phyloP scores from a whole-genome alignment of 2,329 filamentous ascomycete genomes.

The Sphaerostilbella broomeana region DNA sequence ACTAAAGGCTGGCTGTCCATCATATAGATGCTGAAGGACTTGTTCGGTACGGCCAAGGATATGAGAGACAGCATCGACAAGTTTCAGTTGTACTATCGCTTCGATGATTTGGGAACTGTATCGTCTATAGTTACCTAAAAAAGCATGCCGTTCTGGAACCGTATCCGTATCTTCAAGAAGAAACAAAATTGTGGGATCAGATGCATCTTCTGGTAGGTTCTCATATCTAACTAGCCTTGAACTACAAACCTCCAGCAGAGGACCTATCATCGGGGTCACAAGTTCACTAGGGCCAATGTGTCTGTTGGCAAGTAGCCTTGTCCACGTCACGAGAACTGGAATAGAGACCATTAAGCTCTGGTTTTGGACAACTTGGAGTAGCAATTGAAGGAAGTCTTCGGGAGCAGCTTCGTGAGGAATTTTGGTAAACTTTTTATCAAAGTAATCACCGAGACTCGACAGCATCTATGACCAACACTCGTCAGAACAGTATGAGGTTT shows the following conservation, averaged over 20 bases:
- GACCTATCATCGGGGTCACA: constrained; percentile 59
- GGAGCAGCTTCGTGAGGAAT: constrained; percentile 60
- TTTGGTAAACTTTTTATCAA: constrained; percentile 67
- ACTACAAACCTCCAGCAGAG: constrained; percentile 76
- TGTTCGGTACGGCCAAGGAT: constrained; percentile 75
- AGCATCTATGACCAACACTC: constrained; percentile 54
- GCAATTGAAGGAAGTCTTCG: constrained; percentile 68
- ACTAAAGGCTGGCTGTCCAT: constrained; percentile 59
- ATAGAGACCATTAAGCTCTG: constrained; percentile 90
- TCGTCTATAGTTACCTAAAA: constrained; percentile 88
- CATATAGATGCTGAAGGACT: constrained; percentile 69
- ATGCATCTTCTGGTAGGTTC: constrained; percentile 71
- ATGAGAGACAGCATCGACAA: constrained; percentile 78
- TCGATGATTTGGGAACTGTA: constrained; percentile 88
- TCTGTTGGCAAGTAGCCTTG: constrained; percentile 67
- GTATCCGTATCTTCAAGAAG: constrained; percentile 93
- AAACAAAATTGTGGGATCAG: constrained; percentile 73
- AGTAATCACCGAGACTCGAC: constrained; percentile 75
- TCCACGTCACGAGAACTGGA: constrained; percentile 85
- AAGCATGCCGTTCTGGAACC: constrained; percentile 85
- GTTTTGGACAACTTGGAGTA: constrained; percentile 73
- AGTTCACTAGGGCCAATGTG: constrained; percentile 59
- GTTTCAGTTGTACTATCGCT: constrained; percentile 71
- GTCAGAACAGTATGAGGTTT: constrained; percentile 1
- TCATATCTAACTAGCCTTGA: constrained; percentile 83